A percentile compares a stretch with the other conserved stretches of the same genome.
These are phyloP conservation scores for Phascolomyces articulosus DNA, from an alignment of 371 early-diverging fungal species.

Conservation along the genomic window DNA sequence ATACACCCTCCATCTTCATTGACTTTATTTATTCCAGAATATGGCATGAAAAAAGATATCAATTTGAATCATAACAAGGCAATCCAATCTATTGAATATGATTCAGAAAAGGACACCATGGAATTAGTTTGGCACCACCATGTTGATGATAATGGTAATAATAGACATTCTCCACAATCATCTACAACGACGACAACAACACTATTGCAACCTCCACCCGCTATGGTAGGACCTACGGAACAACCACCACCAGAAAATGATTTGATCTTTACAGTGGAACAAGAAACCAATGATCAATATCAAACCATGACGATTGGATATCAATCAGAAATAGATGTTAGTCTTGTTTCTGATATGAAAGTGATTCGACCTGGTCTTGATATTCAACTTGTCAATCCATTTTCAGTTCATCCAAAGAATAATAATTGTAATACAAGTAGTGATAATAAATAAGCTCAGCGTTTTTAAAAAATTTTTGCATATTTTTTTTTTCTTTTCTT, in stretches of 20 bases:
- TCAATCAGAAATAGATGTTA: conserved; percentile 77
- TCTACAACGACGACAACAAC: background rate
- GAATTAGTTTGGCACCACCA: conserved; percentile 12
- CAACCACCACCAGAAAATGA: background rate
- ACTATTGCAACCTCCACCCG: background rate
- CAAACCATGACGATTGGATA: conserved; percentile 87
- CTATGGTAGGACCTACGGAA: background rate
- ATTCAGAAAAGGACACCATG: conserved; percentile 2
- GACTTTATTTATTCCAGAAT: conserved; percentile 13
- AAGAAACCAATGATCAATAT: conserved; percentile 69
- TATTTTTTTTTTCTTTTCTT: no score
- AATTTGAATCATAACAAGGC: background rate
- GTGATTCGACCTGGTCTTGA: conserved; percentile 23
- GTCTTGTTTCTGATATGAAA: conserved; percentile 29
- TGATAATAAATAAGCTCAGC: no score
- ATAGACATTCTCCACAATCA: background rate
- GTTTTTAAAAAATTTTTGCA: no score
- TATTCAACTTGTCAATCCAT: conserved; percentile 41
- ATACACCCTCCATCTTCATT: background rate
- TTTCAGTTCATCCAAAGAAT: no score
- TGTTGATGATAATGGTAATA: background rate
- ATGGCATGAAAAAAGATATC: conserved; percentile 6
- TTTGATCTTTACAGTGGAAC: conserved; percentile 13
- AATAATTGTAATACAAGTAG: no score
- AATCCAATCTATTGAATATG: background rate